These are phyloP conservation scores for Filobasidium wieringae DNA, from an alignment of 768 basidiomycete genomes.

Conservation along the genomic window DNA sequence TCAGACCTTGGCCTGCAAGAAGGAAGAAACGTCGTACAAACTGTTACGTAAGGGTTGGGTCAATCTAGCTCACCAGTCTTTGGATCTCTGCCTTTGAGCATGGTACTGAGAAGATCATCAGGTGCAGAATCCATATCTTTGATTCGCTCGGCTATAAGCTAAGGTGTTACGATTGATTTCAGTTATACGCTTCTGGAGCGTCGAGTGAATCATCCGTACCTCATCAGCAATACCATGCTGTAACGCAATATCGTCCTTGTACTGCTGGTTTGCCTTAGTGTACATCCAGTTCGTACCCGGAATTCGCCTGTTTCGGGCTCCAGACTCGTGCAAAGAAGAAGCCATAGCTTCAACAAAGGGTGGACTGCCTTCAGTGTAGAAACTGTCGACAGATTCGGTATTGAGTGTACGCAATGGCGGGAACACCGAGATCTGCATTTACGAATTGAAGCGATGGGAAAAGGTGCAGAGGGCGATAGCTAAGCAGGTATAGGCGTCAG, in stretches of 20 bases:
- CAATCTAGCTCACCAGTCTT: constrained; percentile 41
- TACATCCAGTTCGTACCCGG: constrained; percentile 40
- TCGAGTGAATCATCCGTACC: constrained; percentile 32
- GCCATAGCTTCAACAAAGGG: constrained; percentile 21
- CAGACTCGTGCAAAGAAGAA: constrained; percentile 42
- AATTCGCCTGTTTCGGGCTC: constrained; percentile 39
- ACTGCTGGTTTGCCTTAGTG: constrained; percentile 39
- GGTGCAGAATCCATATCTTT: constrained; percentile 20
- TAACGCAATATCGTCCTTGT: constrained; percentile 41
- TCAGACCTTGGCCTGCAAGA: constrained; percentile 22
- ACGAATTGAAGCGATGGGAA: constrained; percentile 45
- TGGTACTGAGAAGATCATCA: constrained; percentile 45
- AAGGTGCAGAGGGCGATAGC: constrained; percentile 44
- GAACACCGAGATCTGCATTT: constrained; percentile 9
- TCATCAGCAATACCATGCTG: constrained; percentile 43
- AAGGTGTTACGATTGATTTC: too few relatives aligned
- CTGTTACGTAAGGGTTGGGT: not conserved
- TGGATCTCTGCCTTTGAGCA: constrained; percentile 44
- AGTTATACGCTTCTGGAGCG: too few relatives aligned
- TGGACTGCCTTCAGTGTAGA: constrained; percentile 16
- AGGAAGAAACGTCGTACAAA: not conserved
- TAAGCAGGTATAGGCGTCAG: not conserved
- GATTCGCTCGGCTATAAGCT: too few relatives aligned
- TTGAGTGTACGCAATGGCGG: not conserved
- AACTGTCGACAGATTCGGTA: constrained; percentile 4